phyloP scores from a whole-genome alignment of 768 basidiomycete species.

The Serendipita vermifera region DNA sequence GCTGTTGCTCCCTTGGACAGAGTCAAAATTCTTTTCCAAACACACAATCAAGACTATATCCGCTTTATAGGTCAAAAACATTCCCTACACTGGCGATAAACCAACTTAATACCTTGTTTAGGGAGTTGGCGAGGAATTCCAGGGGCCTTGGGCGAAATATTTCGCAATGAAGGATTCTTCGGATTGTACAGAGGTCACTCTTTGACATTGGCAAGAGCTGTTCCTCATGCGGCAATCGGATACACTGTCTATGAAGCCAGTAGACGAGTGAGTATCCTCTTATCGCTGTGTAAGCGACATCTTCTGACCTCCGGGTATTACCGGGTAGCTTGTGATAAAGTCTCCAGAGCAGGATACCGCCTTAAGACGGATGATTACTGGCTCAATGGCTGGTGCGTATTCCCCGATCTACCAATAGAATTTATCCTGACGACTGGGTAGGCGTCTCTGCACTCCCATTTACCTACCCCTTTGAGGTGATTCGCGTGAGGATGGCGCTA shows the following conservation, averaged over 20 bases:
- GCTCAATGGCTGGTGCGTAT: conserved; percentile 67
- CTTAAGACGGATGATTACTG: conserved; percentile 66
- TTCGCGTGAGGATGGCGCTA: conserved; percentile 92
- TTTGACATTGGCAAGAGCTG: conserved; percentile 83
- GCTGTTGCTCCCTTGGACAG: conserved; percentile 91
- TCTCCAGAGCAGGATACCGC: conserved; percentile 67
- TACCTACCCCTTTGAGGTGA: conserved; percentile 91
- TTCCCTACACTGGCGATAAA: conserved; percentile 28
- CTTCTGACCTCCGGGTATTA: no score
- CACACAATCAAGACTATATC: conserved; percentile 86
- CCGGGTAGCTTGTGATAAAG: conserved; percentile 69
- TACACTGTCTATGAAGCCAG: conserved; percentile 47
- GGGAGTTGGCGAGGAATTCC: conserved; percentile 82
- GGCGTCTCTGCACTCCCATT: conserved; percentile 30
- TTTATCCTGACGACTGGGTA: background rate
- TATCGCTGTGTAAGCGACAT: no score
- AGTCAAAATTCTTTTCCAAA: conserved; percentile 98
- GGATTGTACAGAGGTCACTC: conserved; percentile 95
- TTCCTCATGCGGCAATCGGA: conserved; percentile 91
- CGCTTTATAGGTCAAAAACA: conserved; percentile 65
- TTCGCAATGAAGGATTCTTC: conserved; percentile 44
- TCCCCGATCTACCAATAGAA: conserved; percentile 2
- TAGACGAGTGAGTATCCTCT: conserved; percentile 3
- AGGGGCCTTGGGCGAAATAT: conserved; percentile 59
- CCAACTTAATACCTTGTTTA: conserved; percentile 29